Conservation (phyloP, 2,329 filamentous ascomycete genomes). For the Pseudodiploospora longispora region DNA sequence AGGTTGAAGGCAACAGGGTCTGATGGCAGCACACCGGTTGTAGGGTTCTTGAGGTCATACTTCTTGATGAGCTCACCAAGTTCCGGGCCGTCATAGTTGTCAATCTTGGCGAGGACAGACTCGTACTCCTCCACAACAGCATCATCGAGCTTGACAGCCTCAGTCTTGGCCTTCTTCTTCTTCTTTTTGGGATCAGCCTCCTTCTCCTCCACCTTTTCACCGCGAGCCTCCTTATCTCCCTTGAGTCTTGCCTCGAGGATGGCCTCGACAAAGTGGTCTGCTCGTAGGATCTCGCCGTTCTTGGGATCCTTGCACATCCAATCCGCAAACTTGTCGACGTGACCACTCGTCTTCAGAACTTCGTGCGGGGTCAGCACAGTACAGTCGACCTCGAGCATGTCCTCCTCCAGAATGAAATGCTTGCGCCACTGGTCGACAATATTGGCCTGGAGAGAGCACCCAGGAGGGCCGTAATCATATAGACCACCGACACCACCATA, state of each 20-base stretch:
- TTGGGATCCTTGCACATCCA: constrained; percentile 99
- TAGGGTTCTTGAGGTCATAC: constrained; percentile 83
- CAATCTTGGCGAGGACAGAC: constrained; percentile 82
- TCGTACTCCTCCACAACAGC: constrained; percentile 82
- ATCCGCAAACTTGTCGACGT: constrained; percentile 96
- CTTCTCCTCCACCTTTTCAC: constrained; percentile 69
- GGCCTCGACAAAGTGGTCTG: constrained; percentile 94
- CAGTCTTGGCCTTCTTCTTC: constrained; percentile 82
- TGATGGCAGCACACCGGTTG: constrained; percentile 65
- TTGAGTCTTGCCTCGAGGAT: constrained; percentile 80
- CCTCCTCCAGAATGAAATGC: constrained; percentile 86
- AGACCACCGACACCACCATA: constrained; percentile 85
- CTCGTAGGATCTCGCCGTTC: constrained; percentile 91
- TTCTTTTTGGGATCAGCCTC: constrained; percentile 65
- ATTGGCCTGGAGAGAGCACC: constrained; percentile 78
- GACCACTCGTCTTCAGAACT: constrained; percentile 89
- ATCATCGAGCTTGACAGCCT: constrained; percentile 81
- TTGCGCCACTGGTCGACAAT: constrained; percentile 86
- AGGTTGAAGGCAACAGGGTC: constrained; percentile 91
- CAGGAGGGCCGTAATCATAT: constrained; percentile 89
- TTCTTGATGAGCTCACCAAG: constrained; percentile 84
- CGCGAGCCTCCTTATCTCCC: constrained; percentile 87
- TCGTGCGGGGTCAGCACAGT: constrained; percentile 89
- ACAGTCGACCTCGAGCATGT: constrained; percentile 93
- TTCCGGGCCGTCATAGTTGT: constrained; percentile 85